Percentiles rank a stretch among this genome's conserved stretches.
Evolutionary conservation across 2,329 filamentous ascomycete genomes (phyloP).

Genomic region (Dactylonectria estremocensis): DNA sequence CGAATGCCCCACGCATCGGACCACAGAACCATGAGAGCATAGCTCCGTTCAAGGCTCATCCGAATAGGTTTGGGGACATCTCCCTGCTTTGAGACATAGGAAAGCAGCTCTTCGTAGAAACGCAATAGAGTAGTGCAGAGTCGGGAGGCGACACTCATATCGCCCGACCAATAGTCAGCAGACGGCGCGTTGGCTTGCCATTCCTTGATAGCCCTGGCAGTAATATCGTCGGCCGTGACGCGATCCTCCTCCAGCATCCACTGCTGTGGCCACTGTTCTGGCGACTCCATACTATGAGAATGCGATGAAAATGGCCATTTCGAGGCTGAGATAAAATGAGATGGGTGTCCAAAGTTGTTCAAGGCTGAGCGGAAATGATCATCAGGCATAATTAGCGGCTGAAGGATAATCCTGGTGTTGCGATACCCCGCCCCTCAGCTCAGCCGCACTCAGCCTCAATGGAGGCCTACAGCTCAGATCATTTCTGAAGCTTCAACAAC

Average conservation of each 20-base stretch:
- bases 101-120: not conserved
- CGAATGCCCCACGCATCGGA: slow-evolving; percentile 1
- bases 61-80: not conserved
- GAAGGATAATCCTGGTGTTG: not conserved
- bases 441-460: not conserved
- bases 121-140: not conserved
- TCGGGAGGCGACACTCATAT: not conserved
- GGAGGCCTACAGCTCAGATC: too few species aligned
- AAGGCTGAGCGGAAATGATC: not conserved
- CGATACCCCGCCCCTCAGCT: not conserved
- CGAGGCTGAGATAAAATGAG: too few species aligned
- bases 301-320: not conserved
- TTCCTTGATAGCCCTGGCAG: not conserved
- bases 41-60: slow-evolving; percentile 4
- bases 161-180: not conserved
- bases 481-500: not conserved
- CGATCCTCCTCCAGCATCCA: not conserved
- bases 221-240: not conserved
- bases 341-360: not conserved
- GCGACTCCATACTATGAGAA: not conserved
- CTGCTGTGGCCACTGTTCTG: too few species aligned
- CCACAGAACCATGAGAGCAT: slow-evolving; percentile 8
- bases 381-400: not conserved
- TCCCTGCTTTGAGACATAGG: not conserved
- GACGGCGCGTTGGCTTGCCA: not conserved